Evolutionary conservation across 768 basidiomycete genomes (phyloP).

Genomic region (Pisolithus orientalis): DNA sequence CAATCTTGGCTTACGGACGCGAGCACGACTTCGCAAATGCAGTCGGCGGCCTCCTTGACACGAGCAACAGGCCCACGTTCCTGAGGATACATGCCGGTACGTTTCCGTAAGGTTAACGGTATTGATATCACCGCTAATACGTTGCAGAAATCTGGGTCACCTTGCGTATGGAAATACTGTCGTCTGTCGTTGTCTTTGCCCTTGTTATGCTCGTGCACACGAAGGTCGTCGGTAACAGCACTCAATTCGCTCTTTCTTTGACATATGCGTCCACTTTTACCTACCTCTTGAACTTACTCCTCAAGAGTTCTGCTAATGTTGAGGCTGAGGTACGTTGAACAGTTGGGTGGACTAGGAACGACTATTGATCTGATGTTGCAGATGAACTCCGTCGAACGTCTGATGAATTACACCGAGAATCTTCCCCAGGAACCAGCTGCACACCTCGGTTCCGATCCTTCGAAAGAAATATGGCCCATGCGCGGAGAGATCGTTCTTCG

Average conservation of each 20-base stretch:
- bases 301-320: conserved; percentile 19
- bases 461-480: conserved; percentile 15
- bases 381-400: conserved; percentile 26
- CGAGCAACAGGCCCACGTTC: conserved; percentile 25
- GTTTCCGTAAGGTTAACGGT: not conserved
- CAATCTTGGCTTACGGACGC: conserved; percentile 43
- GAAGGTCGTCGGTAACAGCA: conserved; percentile 15
- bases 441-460: conserved; percentile 16
- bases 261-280: conserved; percentile 21
- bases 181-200: conserved; percentile 18
- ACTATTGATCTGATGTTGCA: not conserved
- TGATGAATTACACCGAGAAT: conserved; percentile 18
- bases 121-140: not conserved
- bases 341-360: not conserved
- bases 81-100: conserved; percentile 19
- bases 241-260: conserved; percentile 23
- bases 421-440: conserved; percentile 20
- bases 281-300: conserved; percentile 24
- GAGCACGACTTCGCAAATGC: conserved; percentile 19
- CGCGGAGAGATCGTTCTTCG: conserved; percentile 61
- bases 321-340: conserved; percentile 18
- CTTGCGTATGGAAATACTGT: conserved; percentile 25
- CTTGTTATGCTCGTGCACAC: conserved; percentile 24
- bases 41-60: conserved; percentile 16
- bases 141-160: conserved; percentile 26